These are phyloP conservation scores for Sugiyamaella valdiviana DNA, from an alignment of 805 yeast species.

Conservation along the genomic window DNA sequence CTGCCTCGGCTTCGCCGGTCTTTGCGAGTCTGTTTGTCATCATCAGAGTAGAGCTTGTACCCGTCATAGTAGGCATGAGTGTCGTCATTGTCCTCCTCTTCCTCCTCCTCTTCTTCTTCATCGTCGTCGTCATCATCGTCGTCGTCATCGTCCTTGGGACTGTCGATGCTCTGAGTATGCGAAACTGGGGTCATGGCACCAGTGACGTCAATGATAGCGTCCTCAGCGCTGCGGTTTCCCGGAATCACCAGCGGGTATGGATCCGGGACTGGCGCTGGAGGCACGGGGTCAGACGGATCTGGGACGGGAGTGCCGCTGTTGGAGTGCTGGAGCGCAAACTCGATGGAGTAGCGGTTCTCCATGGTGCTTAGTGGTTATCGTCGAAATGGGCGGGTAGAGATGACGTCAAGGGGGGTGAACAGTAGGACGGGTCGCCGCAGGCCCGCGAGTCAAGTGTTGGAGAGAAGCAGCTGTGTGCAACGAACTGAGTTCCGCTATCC, in stretches of 20 bases:
- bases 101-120: neutral
- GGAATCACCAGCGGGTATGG: conserved; percentile 11
- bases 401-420: neutral
- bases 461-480: too few relatives aligned
- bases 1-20: neutral
- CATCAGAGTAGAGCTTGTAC: neutral
- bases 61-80: neutral
- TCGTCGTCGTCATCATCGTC: conserved; percentile 1
- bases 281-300: conserved; percentile 13
- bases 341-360: conserved; percentile 17
- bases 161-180: neutral
- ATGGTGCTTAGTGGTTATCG: neutral
- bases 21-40: neutral
- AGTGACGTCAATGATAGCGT: conserved; percentile 7
- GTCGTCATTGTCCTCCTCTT: neutral
- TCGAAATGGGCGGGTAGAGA: neutral
- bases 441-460: neutral
- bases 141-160: neutral
- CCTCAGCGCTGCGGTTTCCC: conserved; percentile 4
- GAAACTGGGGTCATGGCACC: conserved; percentile 11
- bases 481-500: too few relatives aligned
- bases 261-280: conserved; percentile 11
- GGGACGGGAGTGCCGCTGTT: conserved; percentile 14
- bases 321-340: conserved; percentile 14
- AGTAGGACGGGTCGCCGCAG: neutral